Conservation (phyloP, 495 filamentous ascomycete species). For the Peziza echinospora region DNA sequence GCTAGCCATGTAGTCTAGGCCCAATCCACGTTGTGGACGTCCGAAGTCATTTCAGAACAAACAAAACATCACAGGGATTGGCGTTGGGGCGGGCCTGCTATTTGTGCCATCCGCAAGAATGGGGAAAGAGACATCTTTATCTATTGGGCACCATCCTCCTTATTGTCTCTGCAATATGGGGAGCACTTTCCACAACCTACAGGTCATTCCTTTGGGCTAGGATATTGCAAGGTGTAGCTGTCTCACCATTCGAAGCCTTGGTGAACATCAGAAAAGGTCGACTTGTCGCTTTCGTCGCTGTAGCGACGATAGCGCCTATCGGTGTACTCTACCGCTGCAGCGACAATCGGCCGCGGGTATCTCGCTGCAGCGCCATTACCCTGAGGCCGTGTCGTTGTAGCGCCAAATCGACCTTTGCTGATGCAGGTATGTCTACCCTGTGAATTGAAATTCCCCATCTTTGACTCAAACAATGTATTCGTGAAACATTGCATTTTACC, state of each 20-base stretch:
- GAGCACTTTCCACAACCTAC: constrained; percentile 44
- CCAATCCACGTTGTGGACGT: constrained; percentile 75
- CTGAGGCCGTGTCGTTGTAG: no score
- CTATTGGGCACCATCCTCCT: constrained; percentile 56
- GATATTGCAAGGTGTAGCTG: constrained; percentile 51
- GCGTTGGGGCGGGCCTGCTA: constrained; percentile 53
- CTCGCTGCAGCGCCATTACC: no score
- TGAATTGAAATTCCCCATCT: no score
- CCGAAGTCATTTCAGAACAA: constrained; percentile 31
- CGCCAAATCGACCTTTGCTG: no score
- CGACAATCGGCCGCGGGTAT: no score
- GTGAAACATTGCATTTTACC: no score
- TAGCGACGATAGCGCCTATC: no score
- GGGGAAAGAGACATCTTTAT: constrained; percentile 80
- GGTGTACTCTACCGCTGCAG: no score
- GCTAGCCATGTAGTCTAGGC: constrained; percentile 30
- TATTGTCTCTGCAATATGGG: constrained; percentile 54
- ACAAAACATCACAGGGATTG: constrained; percentile 42
- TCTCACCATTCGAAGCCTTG: constrained; percentile 55
- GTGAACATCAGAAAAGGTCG: no score
- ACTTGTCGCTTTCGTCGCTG: no score
- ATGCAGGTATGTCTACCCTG: no score
- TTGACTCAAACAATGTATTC: no score
- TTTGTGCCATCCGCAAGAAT: constrained; percentile 75
- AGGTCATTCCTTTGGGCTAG: constrained; percentile 51